Base-by-base conservation (phyloP, 1,284 basidiomycete species). In the Tilletia walkeri region DNA sequence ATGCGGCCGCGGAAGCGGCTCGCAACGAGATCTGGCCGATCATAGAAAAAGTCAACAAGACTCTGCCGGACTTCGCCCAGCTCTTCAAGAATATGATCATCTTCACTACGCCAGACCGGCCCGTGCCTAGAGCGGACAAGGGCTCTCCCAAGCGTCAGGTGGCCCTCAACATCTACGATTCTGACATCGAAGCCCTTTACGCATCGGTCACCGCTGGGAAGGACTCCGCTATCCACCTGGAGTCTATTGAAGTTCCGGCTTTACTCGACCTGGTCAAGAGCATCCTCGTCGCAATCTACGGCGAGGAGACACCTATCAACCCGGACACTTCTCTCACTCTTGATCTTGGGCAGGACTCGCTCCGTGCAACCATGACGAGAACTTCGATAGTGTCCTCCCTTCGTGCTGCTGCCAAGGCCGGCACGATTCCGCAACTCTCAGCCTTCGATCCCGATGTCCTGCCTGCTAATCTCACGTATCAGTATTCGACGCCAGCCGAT, bases 41-140 rank as follows among this genome's bases (percentile, higher is more conserved):
- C 4, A 63, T 63, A 4, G 34, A 63, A 6, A 39, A 63, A 34
- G 59, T 63, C 34, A 63, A 63, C 20, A 36, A 10, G 59, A n/a
- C 12, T 4, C 59, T 63, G 7, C 59, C 59, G 36, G 59, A 63
- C 36, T 63, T 63, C 36, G 59, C 59, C 34, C 38, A 20, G 38
- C 59, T 63, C 34, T 63, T 63, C 59, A 63, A 63, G 34, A 63
- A 39, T n/a, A 63, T 63, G 59, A 63, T 63, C 59, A 10, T 63
- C 2, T 63, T 63, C 59, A n/a, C 59, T 16, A 9, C 30, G 16
- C 16, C 59, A 3, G 30, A 34, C 34, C 18, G 18, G 34, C 41
- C 41, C 6, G 12, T 63, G 4, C 59, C 59, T 3, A 10, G 59
- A 38, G 20, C 59, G 9, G 59, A 63, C 34, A 63, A 63, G 59